These are phyloP conservation scores for Panaeolus papilionaceus DNA, from an alignment of 768 basidiomycete species.

Conservation along the genomic window DNA sequence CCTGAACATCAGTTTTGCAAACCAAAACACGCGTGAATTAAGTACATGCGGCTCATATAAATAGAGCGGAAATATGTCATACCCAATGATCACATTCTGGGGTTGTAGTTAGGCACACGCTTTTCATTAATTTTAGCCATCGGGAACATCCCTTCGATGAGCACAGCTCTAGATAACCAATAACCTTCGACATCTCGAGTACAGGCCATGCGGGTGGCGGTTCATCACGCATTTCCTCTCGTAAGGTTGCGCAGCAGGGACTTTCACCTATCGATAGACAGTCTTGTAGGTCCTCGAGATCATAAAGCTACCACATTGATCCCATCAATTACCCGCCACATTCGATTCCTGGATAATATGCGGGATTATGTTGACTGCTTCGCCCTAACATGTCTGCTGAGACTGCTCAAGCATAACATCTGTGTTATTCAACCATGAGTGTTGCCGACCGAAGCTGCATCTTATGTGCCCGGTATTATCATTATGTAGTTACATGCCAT, in stretches of 20 bases:
- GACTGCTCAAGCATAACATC: too few species aligned
- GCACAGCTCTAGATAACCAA: constrained; percentile 9
- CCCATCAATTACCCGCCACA: background rate
- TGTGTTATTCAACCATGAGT: too few species aligned
- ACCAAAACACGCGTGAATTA: background rate
- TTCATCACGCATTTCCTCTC: background rate
- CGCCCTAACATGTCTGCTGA: too few species aligned
- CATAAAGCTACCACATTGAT: background rate
- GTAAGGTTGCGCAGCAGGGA: constrained; percentile 6
- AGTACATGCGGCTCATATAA: constrained; percentile 1
- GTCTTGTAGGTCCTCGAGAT: background rate
- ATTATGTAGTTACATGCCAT: background rate
- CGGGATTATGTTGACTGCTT: too few species aligned
- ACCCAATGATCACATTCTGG: constrained; percentile 12
- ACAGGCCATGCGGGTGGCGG: constrained; percentile 2
- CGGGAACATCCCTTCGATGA: constrained; percentile 3
- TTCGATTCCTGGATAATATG: background rate
- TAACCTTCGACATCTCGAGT: background rate
- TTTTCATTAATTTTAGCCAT: constrained; percentile 14
- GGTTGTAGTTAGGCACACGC: constrained; percentile 1
- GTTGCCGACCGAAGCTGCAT: too few species aligned
- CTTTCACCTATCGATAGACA: background rate
- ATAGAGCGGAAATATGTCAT: constrained; percentile 8
- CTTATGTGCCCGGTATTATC: too few species aligned
- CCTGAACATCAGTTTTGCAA: background rate